Base-by-base conservation (phyloP, 1,139 yeast species). In the Suhomyces maxii region DNA sequence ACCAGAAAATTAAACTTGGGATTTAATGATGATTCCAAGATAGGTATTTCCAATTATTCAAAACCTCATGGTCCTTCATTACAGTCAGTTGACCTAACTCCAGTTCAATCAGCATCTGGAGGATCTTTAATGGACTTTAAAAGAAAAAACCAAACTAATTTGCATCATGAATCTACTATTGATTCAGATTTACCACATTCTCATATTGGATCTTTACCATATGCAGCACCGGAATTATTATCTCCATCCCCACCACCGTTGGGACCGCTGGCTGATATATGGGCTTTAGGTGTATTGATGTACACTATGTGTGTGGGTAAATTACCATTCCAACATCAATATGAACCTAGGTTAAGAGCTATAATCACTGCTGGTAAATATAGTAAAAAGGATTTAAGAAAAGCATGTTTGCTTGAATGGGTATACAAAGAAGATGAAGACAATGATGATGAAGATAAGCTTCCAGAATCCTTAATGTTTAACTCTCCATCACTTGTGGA, bases 121-220 rank as follows among this genome's bases (percentile, higher is more conserved):
- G 37, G 32, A 3, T 31, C 46, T 3, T 11, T 52, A 14, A 37
- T 37, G 33, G 61, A 60, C 39, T 53, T 53, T 41, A 56, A 54
- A 40, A 45, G 50, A 18, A 53, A 49, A 37, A 49, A 46, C 34
- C 45, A 44, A 33, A 52, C 46, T 26, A 50, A 28, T 13, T 26
- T 36, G 12, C 37, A 34, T 14, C 23, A 34, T 8, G 13, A 40
- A n/a, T 34, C 34, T 14, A 64, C 61, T 2, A 59, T 68, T 28
- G 77, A 71, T 45, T 64, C 77, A 2, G 73, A 69, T 39, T 63
- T 80, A 34, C 87, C 88, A 0, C 86, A 82, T 58, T 70, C 81
- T 26, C 86, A 83, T 55, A 87, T 89, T 47, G 98, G 98, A 0
- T 89, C 96, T 1, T 71, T 91, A 35, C 97, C 97, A 0, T 91